Base-by-base conservation (phyloP, 345 rosid species). In the Camelina hispida region DNA sequence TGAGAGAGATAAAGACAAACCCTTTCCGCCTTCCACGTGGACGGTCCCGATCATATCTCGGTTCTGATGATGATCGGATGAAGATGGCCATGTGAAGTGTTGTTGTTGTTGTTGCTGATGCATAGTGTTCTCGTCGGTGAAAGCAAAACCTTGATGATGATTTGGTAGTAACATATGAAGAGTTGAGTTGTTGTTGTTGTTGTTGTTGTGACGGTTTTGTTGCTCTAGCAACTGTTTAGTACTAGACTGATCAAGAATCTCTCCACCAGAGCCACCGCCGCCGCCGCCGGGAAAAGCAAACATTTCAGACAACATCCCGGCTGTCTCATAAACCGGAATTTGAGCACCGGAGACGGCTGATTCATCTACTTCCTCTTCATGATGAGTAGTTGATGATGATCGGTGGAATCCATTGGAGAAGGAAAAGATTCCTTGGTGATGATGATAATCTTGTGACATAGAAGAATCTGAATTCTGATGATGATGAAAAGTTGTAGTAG, bases 241-340 rank as follows among this genome's bases (percentile, higher is more conserved):
- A 37, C 40, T 37, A 8, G 79, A 72, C 10, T 68, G 74, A 76
- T 68, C 69, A 51, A 83, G 78, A 37, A 82, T 72, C 68, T 82
- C 84, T 5, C 75, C 58, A 1, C 87, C 77, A 7, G 79, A 76
- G 6, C 83, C 77, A 9, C 71, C 37, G 0, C 80, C 85, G 0
- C 80, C 85, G 0, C 91, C 74, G 32, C 65, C 38, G 17, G 93
- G 84, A 69, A 84, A 95, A 86, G 82, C 86, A 83, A 95, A 95
- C 97, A 90, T 95, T 84, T 95, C 97, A 8, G 99, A 95, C 69
- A 92, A 83, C 90, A 95, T 92, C 8, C 97, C 97, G 70, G 89
- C 88, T 1, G 88, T 82, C 79, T 88, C 93, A 32, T 94, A 89
- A 59, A 82, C 91, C 18, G 89, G 91, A 74, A 88, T 80, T 5